Percentiles rank a stretch among this genome's conserved stretches.
phyloP scores from a whole-genome alignment of 208 protist species.

The Porcisia hertigi region DNA sequence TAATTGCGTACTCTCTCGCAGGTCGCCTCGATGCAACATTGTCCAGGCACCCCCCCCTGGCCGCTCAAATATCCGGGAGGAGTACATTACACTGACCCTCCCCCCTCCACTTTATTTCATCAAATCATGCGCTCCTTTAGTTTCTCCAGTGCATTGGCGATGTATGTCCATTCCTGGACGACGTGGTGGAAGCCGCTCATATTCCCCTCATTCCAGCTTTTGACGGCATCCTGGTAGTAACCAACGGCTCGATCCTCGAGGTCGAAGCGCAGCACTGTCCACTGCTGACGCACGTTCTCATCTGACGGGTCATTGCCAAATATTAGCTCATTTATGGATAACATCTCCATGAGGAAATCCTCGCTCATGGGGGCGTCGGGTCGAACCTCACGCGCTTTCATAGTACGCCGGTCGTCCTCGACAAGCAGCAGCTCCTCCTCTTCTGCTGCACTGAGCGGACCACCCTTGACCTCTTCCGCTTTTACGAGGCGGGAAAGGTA shows the following conservation, averaged over 20 bases:
- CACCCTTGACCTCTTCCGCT: constrained; percentile 37
- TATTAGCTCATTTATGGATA: constrained; percentile 75
- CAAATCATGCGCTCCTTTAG: constrained; percentile 58
- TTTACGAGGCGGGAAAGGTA: constrained; percentile 66
- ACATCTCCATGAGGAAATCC: constrained; percentile 78
- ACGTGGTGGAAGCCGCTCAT: constrained; percentile 38
- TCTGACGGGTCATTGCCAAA: constrained; percentile 54
- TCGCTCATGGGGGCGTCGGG: constrained; percentile 42
- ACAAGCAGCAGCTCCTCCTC: constrained; percentile 64
- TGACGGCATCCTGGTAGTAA: constrained; percentile 45
- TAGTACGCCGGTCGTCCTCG: constrained; percentile 57
- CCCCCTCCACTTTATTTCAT: not conserved
- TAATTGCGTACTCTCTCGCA: too few species aligned
- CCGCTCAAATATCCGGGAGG: too few species aligned
- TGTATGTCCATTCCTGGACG: constrained; percentile 83
- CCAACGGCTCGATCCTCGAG: constrained; percentile 67
- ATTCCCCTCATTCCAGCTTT: constrained; percentile 45
- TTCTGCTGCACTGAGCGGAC: constrained; percentile 46
- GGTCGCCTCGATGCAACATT: too few species aligned
- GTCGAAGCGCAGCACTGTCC: constrained; percentile 59
- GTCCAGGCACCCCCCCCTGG: too few species aligned
- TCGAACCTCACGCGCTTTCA: constrained; percentile 26
- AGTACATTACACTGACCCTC: too few species aligned
- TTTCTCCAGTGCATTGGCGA: constrained; percentile 64
- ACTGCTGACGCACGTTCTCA: constrained; percentile 36